Base-by-base conservation (phyloP, 257 asterid species). In the Sherardia arvensis region DNA sequence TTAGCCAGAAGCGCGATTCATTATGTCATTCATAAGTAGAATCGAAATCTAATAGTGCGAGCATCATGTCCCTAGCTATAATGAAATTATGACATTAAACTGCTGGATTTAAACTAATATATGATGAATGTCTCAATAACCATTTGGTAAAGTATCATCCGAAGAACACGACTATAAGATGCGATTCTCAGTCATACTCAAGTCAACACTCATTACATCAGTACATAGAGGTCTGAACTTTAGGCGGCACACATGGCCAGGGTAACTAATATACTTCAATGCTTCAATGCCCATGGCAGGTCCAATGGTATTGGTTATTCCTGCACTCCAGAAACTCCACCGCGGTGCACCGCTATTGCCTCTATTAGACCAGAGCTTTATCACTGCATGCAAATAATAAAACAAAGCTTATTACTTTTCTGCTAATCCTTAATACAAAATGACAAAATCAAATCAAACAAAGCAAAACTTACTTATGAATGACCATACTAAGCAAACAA, bases 241-340 rank as follows among this genome's bases (percentile, higher is more conserved):
- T 68, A 49, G n/a, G n/a, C n/a, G n/a, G n/a, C n/a, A n/a, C n/a
- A n/a, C 98, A 93, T 88, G 97, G 45, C 95, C 97, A 64, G 97
- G 97, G 72, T 92, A 92, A 76, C 98, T 92, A 67, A 92, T 92
- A 77, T 92, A 92, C 72, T 92, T 92, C 71, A 92, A 74, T 0
- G 98, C 95, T 78, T 92, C 95, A 64, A 92, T 92, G 66, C 98
- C 98, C 98, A 92, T 85, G 66, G 95, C 98, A 0, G 98, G 98
- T 25, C 98, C 98, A 66, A 91, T 88, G 0, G 98, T 84, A 70
- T 91, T 91, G 11, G 96, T 87, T 45, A 89, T 87, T 61, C 99
- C 97, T 77, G 97, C 99, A 78, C 99, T 87, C 99, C 99, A 92
- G 51, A 89, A 89, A 78, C 89, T 89, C 99, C 97, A 87, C 98